Evolutionary conservation across 345 rosid genomes (phyloP).

Genomic region (Populus ilicifolia): DNA sequence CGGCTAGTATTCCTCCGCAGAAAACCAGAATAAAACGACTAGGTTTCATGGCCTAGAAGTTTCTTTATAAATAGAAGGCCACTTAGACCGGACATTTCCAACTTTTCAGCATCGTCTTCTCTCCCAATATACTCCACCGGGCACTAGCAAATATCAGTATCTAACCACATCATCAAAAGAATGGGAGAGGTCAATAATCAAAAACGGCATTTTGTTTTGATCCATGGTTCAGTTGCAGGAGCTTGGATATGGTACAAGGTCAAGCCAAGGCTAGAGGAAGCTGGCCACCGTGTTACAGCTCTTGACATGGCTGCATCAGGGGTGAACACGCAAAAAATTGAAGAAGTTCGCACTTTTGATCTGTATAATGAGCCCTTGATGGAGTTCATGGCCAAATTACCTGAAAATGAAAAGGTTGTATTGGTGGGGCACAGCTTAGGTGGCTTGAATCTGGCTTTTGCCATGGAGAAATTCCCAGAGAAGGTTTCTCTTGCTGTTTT

Average conservation of each 20-base stretch:
- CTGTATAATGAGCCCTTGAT: conserved; percentile 8
- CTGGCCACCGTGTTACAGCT: conserved; percentile 18
- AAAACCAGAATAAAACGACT: too few relatives aligned
- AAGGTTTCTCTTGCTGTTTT: conserved; percentile 11
- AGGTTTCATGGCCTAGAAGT: too few relatives aligned
- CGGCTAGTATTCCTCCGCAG: too few relatives aligned
- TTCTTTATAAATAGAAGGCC: too few relatives aligned
- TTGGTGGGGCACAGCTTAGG: conserved; percentile 19
- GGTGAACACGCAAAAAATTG: background rate
- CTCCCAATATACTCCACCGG: too few relatives aligned
- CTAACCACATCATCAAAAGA: background rate
- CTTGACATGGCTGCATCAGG: conserved; percentile 16
- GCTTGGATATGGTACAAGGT: conserved; percentile 31
- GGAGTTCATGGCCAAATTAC: background rate
- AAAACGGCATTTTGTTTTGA: background rate
- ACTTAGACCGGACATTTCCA: too few relatives aligned
- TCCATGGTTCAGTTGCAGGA: conserved; percentile 12
- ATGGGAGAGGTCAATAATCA: background rate
- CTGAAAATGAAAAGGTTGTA: conserved; percentile 1
- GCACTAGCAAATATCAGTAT: background rate
- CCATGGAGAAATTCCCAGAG: conserved; percentile 12
- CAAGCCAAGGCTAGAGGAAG: background rate
- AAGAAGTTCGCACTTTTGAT: background rate
- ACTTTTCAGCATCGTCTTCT: too few relatives aligned
- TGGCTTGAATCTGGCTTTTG: background rate